A percentile compares a stretch with the other conserved stretches of the same genome.
Conservation (phyloP, 208 protist species). For the Leptomonas seymouri region DNA sequence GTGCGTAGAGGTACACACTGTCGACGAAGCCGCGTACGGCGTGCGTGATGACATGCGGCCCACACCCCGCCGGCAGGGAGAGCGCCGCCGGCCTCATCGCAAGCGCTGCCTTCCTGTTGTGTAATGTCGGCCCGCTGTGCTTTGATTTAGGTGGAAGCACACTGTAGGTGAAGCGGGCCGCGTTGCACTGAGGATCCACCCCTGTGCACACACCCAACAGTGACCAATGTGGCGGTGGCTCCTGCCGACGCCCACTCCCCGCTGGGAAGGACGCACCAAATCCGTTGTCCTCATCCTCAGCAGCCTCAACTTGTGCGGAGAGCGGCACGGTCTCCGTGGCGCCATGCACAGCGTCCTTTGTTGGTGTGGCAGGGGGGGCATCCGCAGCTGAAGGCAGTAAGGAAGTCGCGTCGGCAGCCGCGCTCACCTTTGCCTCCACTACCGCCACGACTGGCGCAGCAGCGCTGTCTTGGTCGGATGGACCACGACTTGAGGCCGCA, state of each 20-base stretch:
- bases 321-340: neutral
- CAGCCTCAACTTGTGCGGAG: neutral
- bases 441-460: too few species aligned
- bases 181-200: conserved; percentile 13
- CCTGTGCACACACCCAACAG: conserved; percentile 23
- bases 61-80: conserved; percentile 30
- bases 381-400: neutral
- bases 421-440: neutral
- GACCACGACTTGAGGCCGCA: neutral
- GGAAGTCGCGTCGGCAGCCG: neutral
- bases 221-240: conserved; percentile 12
- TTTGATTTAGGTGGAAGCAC: conserved; percentile 6
- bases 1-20: conserved; percentile 26
- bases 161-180: conserved; percentile 14
- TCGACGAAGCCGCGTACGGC: conserved; percentile 39
- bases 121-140: neutral
- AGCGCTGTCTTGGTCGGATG: too few species aligned
- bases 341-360: neutral
- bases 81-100: neutral
- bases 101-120: neutral
- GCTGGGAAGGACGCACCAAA: neutral
- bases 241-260: conserved; percentile 1
- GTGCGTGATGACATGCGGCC: conserved; percentile 39
- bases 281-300: neutral
- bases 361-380: neutral